A percentile compares a stretch with the other conserved stretches of the same genome.
Evolutionary conservation across 176 grass and related monocot species (phyloP).

Genomic region (Luzula sylvatica): DNA sequence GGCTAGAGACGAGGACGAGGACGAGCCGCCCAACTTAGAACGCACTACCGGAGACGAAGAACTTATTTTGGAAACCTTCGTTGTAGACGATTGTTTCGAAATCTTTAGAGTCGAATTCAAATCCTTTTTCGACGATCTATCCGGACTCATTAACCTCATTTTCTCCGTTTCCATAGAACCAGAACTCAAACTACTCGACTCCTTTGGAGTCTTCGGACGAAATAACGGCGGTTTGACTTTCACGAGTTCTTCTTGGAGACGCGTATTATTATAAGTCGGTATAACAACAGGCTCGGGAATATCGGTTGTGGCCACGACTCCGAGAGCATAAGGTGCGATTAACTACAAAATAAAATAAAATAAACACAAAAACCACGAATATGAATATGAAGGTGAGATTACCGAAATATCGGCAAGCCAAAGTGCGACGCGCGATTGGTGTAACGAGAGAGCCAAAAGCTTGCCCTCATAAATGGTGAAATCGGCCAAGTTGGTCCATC

Average conservation of each 20-base stretch:
- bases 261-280: not conserved
- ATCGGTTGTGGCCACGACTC: slow-evolving; percentile 56
- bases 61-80: slow-evolving; percentile 5
- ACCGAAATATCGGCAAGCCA: slow-evolving; percentile 98
- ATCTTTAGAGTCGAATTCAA: slow-evolving; percentile 13
- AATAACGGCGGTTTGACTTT: slow-evolving; percentile 28
- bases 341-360: slow-evolving; percentile 42
- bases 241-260: slow-evolving; percentile 37
- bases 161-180: not conserved
- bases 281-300: slow-evolving; percentile 32
- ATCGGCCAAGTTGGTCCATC: slow-evolving; percentile 81
- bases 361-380: slow-evolving; percentile 14
- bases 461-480: slow-evolving; percentile 98
- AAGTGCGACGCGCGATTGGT: slow-evolving; percentile 64
- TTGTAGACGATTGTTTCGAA: not conserved
- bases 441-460: slow-evolving; percentile 83
- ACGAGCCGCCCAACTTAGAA: slow-evolving; percentile 23
- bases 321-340: slow-evolving; percentile 88
- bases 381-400: slow-evolving; percentile 11
- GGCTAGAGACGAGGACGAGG: slow-evolving; percentile 21
- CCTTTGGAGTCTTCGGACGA: slow-evolving; percentile 22
- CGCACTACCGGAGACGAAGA: not conserved
- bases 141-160: slow-evolving; percentile 4
- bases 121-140: slow-evolving; percentile 21
- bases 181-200: slow-evolving; percentile 31